Conservation (phyloP, 768 basidiomycete genomes). For the Glaciozyma martinii region DNA sequence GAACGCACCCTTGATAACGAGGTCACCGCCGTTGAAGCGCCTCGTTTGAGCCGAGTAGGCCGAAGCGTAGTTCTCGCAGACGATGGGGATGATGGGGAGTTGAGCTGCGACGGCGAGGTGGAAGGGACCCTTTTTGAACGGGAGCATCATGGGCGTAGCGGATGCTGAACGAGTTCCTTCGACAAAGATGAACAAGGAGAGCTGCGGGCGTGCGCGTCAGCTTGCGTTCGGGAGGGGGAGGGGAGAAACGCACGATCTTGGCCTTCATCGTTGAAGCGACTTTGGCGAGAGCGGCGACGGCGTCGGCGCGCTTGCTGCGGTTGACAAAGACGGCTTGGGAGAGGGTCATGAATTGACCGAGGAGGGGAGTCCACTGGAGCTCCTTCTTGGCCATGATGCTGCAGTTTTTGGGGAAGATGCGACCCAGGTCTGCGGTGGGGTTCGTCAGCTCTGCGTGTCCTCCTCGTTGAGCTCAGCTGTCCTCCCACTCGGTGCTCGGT, state of each 20-base stretch:
- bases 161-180: conserved; percentile 82
- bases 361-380: conserved; percentile 65
- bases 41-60: conserved; percentile 48
- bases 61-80: conserved; percentile 87
- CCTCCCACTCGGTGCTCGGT: too few relatives aligned
- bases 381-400: conserved; percentile 91
- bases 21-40: conserved; percentile 58
- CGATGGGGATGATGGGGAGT: conserved; percentile 82
- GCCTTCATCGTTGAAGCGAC: conserved; percentile 63
- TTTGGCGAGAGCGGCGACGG: conserved; percentile 62
- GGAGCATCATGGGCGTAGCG: conserved; percentile 58
- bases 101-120: conserved; percentile 86
- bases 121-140: conserved; percentile 97
- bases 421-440: conserved; percentile 38
- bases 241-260: conserved; percentile 35
- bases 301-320: conserved; percentile 63
- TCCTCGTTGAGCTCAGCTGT: background rate
- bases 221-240: background rate
- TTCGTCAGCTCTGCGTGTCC: background rate
- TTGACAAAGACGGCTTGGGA: conserved; percentile 88
- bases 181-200: conserved; percentile 89
- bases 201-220: conserved; percentile 39
- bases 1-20: conserved; percentile 69
- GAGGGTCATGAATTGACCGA: conserved; percentile 81
- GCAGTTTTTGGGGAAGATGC: conserved; percentile 70